Conservation (phyloP, 192 early-diverging fungal genomes). For the Rhizophagus sp. region DNA sequence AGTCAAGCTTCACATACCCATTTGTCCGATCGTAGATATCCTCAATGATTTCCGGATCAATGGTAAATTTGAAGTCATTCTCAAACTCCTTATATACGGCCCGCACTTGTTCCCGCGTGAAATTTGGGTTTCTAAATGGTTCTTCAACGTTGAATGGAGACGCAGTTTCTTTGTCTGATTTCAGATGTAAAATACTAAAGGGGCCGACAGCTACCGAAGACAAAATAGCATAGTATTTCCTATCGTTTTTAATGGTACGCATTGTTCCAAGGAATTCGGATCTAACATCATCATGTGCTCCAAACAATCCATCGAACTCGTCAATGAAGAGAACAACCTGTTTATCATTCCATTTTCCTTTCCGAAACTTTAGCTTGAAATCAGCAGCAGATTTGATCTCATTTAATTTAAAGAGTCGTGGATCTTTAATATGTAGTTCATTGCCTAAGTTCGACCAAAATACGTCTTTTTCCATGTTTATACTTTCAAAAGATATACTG, state of each 20-base stretch:
- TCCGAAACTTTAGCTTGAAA: not conserved
- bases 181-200: constrained; percentile 32
- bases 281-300: constrained; percentile 13
- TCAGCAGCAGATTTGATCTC: constrained; percentile 25
- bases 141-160: constrained; percentile 37
- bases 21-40: too few species aligned
- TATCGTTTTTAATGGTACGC: not conserved
- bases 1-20: too few species aligned
- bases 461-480: too few species aligned
- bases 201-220: constrained; percentile 19
- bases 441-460: not conserved
- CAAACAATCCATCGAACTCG: constrained; percentile 27
- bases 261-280: not conserved
- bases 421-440: not conserved
- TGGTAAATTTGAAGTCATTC: not conserved
- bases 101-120: constrained; percentile 35
- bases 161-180: not conserved
- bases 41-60: too few species aligned
- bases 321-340: constrained; percentile 23
- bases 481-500: too few species aligned
- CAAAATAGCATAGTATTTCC: not conserved
- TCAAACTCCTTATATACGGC: constrained; percentile 2
- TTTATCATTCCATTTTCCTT: not conserved
- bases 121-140: constrained; percentile 32
- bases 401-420: not conserved